These are phyloP conservation scores for Botrytis pseudocinerea DNA, from an alignment of 2,329 filamentous ascomycete species.

Conservation along the genomic window DNA sequence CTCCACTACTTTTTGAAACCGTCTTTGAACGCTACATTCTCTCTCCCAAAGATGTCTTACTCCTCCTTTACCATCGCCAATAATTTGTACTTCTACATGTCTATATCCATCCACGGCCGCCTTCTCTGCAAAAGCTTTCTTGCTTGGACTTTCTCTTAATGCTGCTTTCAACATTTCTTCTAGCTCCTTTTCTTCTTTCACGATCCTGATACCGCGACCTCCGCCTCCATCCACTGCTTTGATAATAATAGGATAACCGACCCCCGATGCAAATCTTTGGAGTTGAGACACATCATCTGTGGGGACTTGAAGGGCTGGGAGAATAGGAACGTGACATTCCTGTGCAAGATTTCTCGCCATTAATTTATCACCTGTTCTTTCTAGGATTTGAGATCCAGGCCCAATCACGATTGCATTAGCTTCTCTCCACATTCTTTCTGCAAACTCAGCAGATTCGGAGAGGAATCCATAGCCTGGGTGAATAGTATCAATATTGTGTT, in stretches of 20 bases:
- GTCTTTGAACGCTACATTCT: conserved; percentile 53
- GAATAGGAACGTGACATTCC: conserved; percentile 65
- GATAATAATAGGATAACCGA: conserved; percentile 52
- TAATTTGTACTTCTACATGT: conserved; percentile 53
- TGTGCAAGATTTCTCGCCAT: conserved; percentile 64
- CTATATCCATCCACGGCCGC: conserved; percentile 60
- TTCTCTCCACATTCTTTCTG: conserved; percentile 64
- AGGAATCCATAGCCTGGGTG: conserved; percentile 73
- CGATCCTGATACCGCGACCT: conserved; percentile 63
- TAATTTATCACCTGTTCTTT: conserved; percentile 48
- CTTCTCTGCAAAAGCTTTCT: conserved; percentile 57
- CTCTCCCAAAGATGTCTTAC: conserved; percentile 48
- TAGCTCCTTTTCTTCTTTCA: conserved; percentile 52
- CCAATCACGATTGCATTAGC: conserved; percentile 70
- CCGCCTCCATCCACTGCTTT: conserved; percentile 65
- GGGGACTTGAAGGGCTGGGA: conserved; percentile 66
- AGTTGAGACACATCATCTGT: conserved; percentile 64
- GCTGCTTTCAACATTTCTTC: conserved; percentile 55
- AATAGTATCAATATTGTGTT: conserved; percentile 60
- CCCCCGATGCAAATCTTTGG: conserved; percentile 45
- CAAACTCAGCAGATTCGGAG: conserved; percentile 69
- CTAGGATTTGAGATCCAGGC: conserved; percentile 49
- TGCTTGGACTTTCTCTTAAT: conserved; percentile 61
- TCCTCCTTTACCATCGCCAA: conserved; percentile 53
- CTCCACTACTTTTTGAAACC: conserved; percentile 55